These are phyloP conservation scores for Eucalyptus curtisii DNA, from an alignment of 345 rosid species.

Conservation along the genomic window DNA sequence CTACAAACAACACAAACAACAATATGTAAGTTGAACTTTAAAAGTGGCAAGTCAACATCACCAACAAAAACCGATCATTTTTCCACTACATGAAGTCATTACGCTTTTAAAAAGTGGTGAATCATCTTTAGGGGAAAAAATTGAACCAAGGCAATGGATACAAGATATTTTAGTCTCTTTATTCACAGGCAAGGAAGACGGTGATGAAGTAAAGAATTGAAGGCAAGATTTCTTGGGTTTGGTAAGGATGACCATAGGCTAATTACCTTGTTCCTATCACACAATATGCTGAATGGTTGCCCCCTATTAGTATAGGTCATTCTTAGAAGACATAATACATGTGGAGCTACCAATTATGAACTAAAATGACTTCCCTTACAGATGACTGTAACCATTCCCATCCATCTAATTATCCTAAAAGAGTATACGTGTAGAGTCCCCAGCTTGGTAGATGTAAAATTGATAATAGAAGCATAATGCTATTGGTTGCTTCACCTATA, in stretches of 20 bases:
- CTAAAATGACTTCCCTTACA: too few relatives aligned
- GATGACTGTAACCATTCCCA: neutral
- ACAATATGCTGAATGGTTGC: too few relatives aligned
- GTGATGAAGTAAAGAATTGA: too few relatives aligned
- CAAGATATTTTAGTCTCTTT: too few relatives aligned
- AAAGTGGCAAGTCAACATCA: neutral
- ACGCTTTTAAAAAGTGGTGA: neutral
- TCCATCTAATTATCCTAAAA: neutral
- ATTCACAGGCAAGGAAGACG: too few relatives aligned
- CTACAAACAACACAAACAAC: conserved; percentile 4
- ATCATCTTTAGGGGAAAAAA: neutral
- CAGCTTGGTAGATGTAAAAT: neutral
- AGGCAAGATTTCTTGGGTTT: too few relatives aligned
- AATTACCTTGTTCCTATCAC: too few relatives aligned
- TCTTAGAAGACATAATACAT: too few relatives aligned
- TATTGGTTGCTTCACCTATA: neutral
- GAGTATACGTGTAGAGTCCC: neutral
- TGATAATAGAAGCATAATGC: neutral
- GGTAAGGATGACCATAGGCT: too few relatives aligned
- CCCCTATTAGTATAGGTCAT: too few relatives aligned
- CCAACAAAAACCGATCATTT: neutral
- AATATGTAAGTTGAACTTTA: neutral
- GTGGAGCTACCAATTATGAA: neutral
- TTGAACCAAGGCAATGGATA: neutral
- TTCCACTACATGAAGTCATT: neutral